phyloP scores from a whole-genome alignment of 1,139 yeast species.

The Candida buenavistaensis region DNA sequence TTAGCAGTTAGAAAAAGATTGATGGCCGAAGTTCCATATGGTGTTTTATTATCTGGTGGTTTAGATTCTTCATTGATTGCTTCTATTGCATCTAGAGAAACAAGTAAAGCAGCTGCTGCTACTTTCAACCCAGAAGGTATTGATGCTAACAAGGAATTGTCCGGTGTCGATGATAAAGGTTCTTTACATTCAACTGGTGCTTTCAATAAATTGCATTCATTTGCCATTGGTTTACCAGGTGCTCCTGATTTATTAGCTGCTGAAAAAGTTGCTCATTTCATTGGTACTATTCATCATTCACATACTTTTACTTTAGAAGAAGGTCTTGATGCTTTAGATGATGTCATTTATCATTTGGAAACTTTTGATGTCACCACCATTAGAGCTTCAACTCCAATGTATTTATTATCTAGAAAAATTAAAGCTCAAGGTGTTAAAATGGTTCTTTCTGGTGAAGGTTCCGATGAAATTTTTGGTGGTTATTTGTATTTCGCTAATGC shows the following conservation, averaged over 20 bases:
- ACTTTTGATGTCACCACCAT: slow-evolving; percentile 98
- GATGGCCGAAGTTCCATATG: slow-evolving; percentile 99
- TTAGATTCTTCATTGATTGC: slow-evolving; percentile 96
- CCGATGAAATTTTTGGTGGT: slow-evolving; percentile 98
- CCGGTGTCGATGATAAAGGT: slow-evolving; percentile 92
- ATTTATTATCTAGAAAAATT: slow-evolving; percentile 90
- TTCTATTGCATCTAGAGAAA: slow-evolving; percentile 94
- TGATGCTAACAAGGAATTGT: slow-evolving; percentile 61
- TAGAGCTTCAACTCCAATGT: slow-evolving; percentile 99
- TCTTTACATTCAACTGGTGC: slow-evolving; percentile 69
- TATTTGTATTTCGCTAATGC: slow-evolving; percentile 97
- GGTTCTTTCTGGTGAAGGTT: slow-evolving; percentile 99
- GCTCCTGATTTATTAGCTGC: slow-evolving; percentile 99
- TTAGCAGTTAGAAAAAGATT: slow-evolving; percentile 97
- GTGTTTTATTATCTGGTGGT: slow-evolving; percentile 95
- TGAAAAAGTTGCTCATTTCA: slow-evolving; percentile 90
- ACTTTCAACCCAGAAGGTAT: slow-evolving; percentile 46
- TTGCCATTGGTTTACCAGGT: slow-evolving; percentile 94
- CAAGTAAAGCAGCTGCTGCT: slow-evolving; percentile 78
- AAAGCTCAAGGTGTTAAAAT: slow-evolving; percentile 99
- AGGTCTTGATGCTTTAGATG: slow-evolving; percentile 93
- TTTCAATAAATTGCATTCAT: slow-evolving; percentile 88
- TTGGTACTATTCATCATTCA: slow-evolving; percentile 96
- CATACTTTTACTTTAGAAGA: slow-evolving; percentile 96
- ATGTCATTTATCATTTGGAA: slow-evolving; percentile 93